These are phyloP conservation scores for Rhizoctonia solani DNA, from an alignment of 1,284 basidiomycete species.

Conservation along the genomic window DNA sequence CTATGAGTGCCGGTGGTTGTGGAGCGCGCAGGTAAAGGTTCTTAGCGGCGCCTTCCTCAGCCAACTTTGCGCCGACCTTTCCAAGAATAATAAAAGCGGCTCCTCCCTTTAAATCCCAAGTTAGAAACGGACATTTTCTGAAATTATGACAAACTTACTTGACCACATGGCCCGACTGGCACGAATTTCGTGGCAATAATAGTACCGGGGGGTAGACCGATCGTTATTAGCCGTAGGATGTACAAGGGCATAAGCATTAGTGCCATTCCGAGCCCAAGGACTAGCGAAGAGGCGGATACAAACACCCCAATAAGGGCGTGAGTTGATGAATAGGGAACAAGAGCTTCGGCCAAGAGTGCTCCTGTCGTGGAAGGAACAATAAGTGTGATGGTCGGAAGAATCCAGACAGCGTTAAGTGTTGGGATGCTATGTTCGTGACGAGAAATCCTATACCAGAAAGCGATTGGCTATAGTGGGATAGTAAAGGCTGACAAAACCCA, in stretches of 20 bases:
- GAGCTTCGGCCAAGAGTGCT: slow-evolving; percentile 10
- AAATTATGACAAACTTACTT: slow-evolving; percentile 2
- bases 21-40: neutral
- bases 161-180: slow-evolving; percentile 27
- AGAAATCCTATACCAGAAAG: slow-evolving; percentile 3
- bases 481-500: neutral
- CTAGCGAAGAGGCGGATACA: neutral
- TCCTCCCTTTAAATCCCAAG: no score
- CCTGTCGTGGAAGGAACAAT: slow-evolving; percentile 21
- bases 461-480: neutral
- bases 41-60: neutral
- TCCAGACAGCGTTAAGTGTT: slow-evolving; percentile 11
- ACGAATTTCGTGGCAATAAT: slow-evolving; percentile 21
- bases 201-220: slow-evolving; percentile 14
- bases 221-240: slow-evolving; percentile 18
- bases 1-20: neutral
- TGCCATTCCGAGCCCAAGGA: slow-evolving; percentile 16
- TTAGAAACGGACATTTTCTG: no score
- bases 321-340: neutral
- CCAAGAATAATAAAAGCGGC: slow-evolving; percentile 5
- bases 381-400: slow-evolving; percentile 10
- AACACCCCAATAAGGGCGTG: neutral
- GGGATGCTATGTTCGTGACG: slow-evolving; percentile 15
- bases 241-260: slow-evolving; percentile 24
- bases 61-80: slow-evolving; percentile 1